Evolutionary conservation across 257 asterid genomes (phyloP).

Genomic region (Przewalskia tangutica): DNA sequence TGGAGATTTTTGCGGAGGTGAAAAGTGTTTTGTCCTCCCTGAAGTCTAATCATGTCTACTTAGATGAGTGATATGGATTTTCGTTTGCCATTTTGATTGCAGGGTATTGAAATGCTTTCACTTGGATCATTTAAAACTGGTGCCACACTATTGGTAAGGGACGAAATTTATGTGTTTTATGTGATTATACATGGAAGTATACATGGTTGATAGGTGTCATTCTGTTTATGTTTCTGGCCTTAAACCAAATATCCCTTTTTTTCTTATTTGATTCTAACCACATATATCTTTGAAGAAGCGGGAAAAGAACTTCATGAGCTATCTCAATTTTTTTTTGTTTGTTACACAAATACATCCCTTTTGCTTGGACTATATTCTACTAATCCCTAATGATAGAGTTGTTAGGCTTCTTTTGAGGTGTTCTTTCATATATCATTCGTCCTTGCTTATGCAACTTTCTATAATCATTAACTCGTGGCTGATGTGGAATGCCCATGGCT

Average conservation of each 20-base stretch:
- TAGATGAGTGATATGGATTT: not conserved
- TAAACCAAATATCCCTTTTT: not conserved
- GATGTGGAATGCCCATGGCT: slow-evolving; percentile 1
- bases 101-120: slow-evolving; percentile 96
- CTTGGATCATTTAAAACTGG: slow-evolving; percentile 99
- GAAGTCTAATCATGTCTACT: not conserved
- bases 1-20: not conserved
- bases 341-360: not conserved
- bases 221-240: not conserved
- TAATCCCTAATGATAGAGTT: not conserved
- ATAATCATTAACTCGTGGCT: not conserved
- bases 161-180: not conserved
- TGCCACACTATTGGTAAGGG: slow-evolving; percentile 81
- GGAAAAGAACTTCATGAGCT: not conserved
- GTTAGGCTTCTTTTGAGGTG: not conserved
- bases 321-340: too few relatives aligned
- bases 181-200: not conserved
- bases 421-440: not conserved
- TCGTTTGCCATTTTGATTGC: not conserved
- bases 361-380: not conserved
- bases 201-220: not conserved
- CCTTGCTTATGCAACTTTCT: not conserved
- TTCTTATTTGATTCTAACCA: not conserved
- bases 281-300: not conserved
- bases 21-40: not conserved